Evolutionary conservation across 345 rosid species (phyloP).

Genomic region (Pistacia vera): DNA sequence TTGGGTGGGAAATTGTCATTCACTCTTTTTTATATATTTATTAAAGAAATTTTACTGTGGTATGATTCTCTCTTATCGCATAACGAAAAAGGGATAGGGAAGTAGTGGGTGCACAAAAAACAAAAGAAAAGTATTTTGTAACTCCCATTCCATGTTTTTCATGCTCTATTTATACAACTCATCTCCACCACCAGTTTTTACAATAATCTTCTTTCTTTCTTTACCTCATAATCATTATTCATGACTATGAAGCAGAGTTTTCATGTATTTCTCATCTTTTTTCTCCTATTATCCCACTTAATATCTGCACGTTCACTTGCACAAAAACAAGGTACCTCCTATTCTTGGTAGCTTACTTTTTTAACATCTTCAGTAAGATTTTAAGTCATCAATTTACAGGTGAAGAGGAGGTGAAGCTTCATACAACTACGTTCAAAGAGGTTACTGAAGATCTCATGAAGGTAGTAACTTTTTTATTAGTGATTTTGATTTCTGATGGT

Average conservation of each 20-base stretch:
- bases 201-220: constrained; percentile 5
- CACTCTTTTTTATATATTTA: no score
- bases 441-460: constrained; percentile 25
- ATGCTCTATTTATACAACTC: constrained; percentile 14
- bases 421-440: constrained; percentile 1
- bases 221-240: neutral
- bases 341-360: no score
- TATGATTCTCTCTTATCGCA: no score
- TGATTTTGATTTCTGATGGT: neutral
- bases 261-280: neutral
- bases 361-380: neutral
- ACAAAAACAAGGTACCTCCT: constrained; percentile 26
- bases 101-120: neutral
- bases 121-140: neutral
- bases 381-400: constrained; percentile 9
- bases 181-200: neutral
- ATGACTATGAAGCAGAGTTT: constrained; percentile 20
- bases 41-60: no score
- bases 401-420: constrained; percentile 16
- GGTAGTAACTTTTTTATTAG: constrained; percentile 16
- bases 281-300: constrained; percentile 16
- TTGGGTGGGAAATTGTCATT: no score
- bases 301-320: constrained; percentile 32
- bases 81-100: no score
- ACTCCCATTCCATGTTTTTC: neutral